Percentiles rank a stretch among this genome's conserved stretches.
These are phyloP conservation scores for Auricularia cornea DNA, from an alignment of 768 basidiomycete genomes.

Conservation along the genomic window DNA sequence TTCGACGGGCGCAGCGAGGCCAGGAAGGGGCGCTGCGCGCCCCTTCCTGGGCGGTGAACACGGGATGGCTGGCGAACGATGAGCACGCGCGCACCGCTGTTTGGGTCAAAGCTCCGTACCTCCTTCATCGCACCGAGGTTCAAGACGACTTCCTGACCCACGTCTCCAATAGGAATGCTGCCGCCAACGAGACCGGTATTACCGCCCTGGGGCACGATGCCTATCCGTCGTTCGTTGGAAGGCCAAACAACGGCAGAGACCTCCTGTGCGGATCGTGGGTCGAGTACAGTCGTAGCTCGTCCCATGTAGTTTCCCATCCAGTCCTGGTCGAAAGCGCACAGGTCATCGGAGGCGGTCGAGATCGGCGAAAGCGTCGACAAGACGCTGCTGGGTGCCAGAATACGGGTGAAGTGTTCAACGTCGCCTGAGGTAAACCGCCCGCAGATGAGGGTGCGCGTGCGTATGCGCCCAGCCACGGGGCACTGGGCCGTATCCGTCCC, in stretches of 20 bases:
- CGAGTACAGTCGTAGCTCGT: conserved; percentile 74
- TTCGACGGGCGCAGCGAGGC: too few relatives aligned
- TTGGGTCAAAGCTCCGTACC: conserved; percentile 71
- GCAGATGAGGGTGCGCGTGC: not conserved
- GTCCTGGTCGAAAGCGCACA: conserved; percentile 75
- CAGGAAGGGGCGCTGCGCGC: too few relatives aligned
- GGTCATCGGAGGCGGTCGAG: conserved; percentile 44
- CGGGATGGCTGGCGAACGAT: conserved; percentile 49
- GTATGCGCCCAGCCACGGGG: not conserved
- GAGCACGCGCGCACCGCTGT: conserved; percentile 5
- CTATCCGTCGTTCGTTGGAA: conserved; percentile 73
- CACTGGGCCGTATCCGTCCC: not conserved
- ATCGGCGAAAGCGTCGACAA: not conserved
- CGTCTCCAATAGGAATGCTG: conserved; percentile 66
- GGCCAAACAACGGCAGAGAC: conserved; percentile 83
- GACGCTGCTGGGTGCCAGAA: not conserved
- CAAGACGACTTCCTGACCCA: conserved; percentile 66
- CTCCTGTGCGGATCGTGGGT: conserved; percentile 79
- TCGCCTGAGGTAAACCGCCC: not conserved
- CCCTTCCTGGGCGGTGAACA: too few relatives aligned
- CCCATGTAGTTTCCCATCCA: conserved; percentile 97
- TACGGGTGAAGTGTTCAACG: not conserved
- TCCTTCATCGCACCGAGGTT: conserved; percentile 75
- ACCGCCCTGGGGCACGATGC: conserved; percentile 95
- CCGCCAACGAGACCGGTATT: conserved; percentile 98